A percentile compares a stretch with the other conserved stretches of the same genome.
Evolutionary conservation across 805 yeast genomes (phyloP).

Genomic region (Ogataea glucozyma): DNA sequence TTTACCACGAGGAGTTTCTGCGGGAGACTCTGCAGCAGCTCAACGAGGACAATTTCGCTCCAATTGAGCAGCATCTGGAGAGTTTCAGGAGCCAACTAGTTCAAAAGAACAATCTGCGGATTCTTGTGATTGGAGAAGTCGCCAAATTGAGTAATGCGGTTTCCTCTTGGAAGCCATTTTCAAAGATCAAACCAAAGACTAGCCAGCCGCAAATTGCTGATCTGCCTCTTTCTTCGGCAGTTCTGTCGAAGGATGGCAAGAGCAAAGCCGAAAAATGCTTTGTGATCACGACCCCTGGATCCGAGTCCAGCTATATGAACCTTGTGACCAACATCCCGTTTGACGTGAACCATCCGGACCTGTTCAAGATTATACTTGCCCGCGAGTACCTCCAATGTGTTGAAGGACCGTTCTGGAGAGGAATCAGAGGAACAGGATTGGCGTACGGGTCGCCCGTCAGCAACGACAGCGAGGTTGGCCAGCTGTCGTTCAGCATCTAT

Average conservation of each 20-base stretch:
- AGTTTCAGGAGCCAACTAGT: conserved; percentile 53
- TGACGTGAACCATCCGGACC: conserved; percentile 55
- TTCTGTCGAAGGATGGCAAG: conserved; percentile 57
- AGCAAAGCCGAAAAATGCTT: conserved; percentile 54
- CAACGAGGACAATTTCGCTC: conserved; percentile 52
- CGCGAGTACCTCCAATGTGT: conserved; percentile 77
- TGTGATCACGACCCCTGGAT: conserved; percentile 75
- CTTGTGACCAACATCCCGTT: conserved; percentile 61
- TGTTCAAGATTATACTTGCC: conserved; percentile 69
- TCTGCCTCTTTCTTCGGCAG: conserved; percentile 55
- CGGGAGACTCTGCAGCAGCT: conserved; percentile 49
- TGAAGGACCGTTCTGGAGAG: conserved; percentile 97
- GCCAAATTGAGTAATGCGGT: conserved; percentile 54
- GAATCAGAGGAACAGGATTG: conserved; percentile 89
- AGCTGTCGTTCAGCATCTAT: conserved; percentile 64
- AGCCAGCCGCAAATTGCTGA: conserved; percentile 18
- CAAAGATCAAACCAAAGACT: conserved; percentile 8
- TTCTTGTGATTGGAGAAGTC: conserved; percentile 72
- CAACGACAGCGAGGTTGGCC: conserved; percentile 64
- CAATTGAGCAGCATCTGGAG: conserved; percentile 52
- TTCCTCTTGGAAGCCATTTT: conserved; percentile 53
- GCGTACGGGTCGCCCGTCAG: conserved; percentile 83
- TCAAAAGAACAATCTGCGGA: conserved; percentile 58
- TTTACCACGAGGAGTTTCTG: conserved; percentile 62
- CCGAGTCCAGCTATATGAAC: conserved; percentile 74